phyloP scores from a whole-genome alignment of 768 basidiomycete species.

The Tylopilus subfusipes region DNA sequence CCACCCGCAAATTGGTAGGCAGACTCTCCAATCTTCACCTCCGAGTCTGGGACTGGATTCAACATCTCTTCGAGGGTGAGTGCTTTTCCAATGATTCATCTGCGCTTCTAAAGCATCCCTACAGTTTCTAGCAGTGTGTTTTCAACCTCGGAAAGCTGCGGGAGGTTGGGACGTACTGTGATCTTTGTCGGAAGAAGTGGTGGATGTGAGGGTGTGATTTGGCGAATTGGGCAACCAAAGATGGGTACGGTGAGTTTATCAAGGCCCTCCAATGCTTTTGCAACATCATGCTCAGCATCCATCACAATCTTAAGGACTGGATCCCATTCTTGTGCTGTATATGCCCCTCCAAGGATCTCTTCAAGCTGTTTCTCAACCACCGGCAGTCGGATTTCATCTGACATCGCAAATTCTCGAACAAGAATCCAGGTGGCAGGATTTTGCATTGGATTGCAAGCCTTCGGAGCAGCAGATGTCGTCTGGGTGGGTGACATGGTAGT shows the following conservation, averaged over 20 bases:
- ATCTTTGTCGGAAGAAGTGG: background rate
- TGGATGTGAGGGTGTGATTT: background rate
- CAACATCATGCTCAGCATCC: background rate
- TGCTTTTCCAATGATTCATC: background rate
- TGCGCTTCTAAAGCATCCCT: background rate
- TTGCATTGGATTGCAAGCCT: background rate
- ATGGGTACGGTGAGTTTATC: background rate
- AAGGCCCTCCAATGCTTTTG: background rate
- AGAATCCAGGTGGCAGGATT: background rate
- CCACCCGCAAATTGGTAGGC: background rate
- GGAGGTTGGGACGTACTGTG: background rate
- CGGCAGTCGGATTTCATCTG: background rate
- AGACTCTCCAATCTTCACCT: background rate
- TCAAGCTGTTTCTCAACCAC: background rate
- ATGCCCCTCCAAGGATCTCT: background rate
- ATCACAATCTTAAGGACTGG: background rate
- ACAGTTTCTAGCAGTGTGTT: background rate
- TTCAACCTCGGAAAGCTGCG: background rate
- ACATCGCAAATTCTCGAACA: background rate
- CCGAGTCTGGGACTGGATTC: background rate
- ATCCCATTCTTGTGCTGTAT: background rate
- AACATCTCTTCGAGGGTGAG: background rate
- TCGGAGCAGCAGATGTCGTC: too few species aligned
- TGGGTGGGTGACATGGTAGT: background rate
- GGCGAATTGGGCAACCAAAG: background rate